phyloP scores from a whole-genome alignment of 805 yeast genomes.

The Myxozyma geophila region DNA sequence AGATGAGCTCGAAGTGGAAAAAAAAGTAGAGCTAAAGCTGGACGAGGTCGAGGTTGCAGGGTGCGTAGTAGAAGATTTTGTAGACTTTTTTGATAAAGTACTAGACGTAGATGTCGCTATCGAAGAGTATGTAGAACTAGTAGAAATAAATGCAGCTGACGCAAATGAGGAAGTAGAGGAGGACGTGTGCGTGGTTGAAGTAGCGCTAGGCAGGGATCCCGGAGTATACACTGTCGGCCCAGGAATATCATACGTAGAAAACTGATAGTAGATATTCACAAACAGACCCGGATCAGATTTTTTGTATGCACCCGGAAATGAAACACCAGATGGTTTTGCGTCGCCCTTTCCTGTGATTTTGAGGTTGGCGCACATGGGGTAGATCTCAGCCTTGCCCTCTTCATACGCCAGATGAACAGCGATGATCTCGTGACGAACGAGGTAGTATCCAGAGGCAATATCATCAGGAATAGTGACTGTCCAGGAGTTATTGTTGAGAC shows the following conservation, averaged over 20 bases:
- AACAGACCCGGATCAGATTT: not conserved
- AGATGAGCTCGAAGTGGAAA: not conserved
- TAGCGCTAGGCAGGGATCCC: not conserved
- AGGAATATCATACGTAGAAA: not conserved
- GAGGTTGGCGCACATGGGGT: slow-evolving; percentile 1
- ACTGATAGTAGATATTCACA: not conserved
- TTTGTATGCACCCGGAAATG: not conserved
- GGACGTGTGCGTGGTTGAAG: not conserved
- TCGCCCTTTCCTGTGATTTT: not conserved
- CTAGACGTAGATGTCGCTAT: not conserved
- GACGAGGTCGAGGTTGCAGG: not conserved
- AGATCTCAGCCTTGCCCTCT: slow-evolving; percentile 2
- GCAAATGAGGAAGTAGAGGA: not conserved
- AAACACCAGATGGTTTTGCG: not conserved
- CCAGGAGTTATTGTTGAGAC: slow-evolving; percentile 1
- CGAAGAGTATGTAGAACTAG: not conserved
- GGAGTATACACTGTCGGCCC: not conserved
- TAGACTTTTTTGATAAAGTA: not conserved
- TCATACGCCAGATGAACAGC: slow-evolving; percentile 4
- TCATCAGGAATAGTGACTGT: not conserved
- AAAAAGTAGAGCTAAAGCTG: not conserved
- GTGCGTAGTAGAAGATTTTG: too few species aligned
- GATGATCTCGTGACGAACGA: slow-evolving; percentile 3
- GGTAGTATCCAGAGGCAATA: slow-evolving; percentile 1
- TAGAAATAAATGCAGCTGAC: too few species aligned